Evolutionary conservation across 2,329 filamentous ascomycete species (phyloP), one percentile per base, ranked within the genome.

Genomic region (Graphiopsis chlorocephala): DNA sequence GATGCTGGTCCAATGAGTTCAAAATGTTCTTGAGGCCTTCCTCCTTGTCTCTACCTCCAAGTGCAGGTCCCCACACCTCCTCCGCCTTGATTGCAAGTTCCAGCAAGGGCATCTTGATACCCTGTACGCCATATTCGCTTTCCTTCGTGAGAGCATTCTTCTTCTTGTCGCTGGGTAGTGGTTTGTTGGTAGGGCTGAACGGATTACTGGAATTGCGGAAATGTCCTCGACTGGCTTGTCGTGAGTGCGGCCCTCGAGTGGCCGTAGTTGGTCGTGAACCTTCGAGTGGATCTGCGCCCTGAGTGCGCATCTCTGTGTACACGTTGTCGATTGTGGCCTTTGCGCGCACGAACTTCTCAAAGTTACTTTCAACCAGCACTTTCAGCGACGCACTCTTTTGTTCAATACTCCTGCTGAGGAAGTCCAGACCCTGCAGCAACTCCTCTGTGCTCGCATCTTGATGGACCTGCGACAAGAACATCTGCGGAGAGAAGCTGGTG

Each of bases 291-390:
- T 84, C 78, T 48, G 79, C 78, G 82, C 93, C 83, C 86, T 97
- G 85, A 35, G 85, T 84, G 29, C 85, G 82, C 95, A 99, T 99
- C 78, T 99, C 95, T 67, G 89, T 96, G 79, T 99, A 99, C 61
- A 99, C 95, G 79, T 96, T 96, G 80, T 99, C 95, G 73, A 99
- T 98, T 8, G 94, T 98, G 20, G 94, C 92, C 78, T 99, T 99
- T 50, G 95, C 95, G 68, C 92, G 90, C 64, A 99, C 95, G 80
- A 99, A 99, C 69, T 94, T 90, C 78, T 99, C 96, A 75, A 99
- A 99, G 77, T 99, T 99, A 68, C 92, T 94, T 78, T 99, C 95
- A 26, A 99, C 95, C 20, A 99, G 85, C 12, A 96, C 91, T 76
- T 99, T 99, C 67, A 99, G 85, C 4, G 93, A 97, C 0, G 94